Conservation (phyloP, 148 eudicot genomes). For the Cornus controversa region DNA sequence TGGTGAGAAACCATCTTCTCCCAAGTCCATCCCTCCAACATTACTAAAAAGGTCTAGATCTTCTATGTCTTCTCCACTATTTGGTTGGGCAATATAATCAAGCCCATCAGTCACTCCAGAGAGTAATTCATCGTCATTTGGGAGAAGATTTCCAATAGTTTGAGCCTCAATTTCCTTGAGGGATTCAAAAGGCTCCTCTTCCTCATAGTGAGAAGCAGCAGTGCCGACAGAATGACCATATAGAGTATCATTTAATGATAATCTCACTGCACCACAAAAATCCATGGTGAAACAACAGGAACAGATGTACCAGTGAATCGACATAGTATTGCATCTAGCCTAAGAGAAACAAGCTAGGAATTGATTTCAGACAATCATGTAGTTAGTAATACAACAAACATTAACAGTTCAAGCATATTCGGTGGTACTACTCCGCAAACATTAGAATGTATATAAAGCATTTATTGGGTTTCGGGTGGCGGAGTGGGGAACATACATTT, state of each 20-base stretch:
- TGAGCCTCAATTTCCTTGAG: constrained; percentile 79
- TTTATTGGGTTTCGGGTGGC: background rate
- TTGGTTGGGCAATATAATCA: constrained; percentile 27
- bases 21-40: constrained; percentile 73
- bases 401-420: background rate
- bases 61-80: constrained; percentile 44
- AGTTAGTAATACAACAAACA: background rate
- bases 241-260: constrained; percentile 30
- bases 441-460: background rate
- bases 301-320: background rate
- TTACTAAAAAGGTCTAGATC: constrained; percentile 62
- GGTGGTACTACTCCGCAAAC: constrained; percentile 8
- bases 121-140: constrained; percentile 72
- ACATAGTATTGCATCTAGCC: background rate
- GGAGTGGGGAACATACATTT: constrained; percentile 45
- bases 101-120: constrained; percentile 59
- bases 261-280: constrained; percentile 36
- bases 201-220: constrained; percentile 46
- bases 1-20: constrained; percentile 42
- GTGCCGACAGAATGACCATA: constrained; percentile 48
- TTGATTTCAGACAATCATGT: background rate
- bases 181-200: constrained; percentile 58
- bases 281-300: background rate
- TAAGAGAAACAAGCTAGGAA: background rate
- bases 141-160: constrained; percentile 76